Evolutionary conservation across 106 monocot genomes (phyloP).

Genomic region (Acanthochlamys bracteata): DNA sequence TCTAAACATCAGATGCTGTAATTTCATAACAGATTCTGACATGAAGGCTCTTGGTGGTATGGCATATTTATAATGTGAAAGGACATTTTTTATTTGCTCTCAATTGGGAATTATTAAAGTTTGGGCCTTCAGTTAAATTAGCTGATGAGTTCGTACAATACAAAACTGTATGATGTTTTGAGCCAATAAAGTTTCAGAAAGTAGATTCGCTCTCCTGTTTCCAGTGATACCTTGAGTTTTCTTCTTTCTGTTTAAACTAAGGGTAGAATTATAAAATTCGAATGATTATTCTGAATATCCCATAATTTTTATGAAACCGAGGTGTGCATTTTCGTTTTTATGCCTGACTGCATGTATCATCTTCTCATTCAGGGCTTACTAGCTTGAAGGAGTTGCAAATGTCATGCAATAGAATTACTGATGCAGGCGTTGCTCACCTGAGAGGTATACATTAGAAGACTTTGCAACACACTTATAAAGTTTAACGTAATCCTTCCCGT

Average conservation of each 20-base stretch:
- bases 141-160: no score
- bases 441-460: conserved; percentile 33
- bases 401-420: conserved; percentile 71
- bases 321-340: not conserved
- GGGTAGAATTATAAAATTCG: no score
- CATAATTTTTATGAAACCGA: not conserved
- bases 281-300: no score
- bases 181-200: no score
- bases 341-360: not conserved
- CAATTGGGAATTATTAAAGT: no score
- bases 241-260: no score
- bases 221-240: no score
- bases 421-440: conserved; percentile 78
- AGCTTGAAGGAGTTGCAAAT: conserved; percentile 86
- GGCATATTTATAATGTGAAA: not conserved
- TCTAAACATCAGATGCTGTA: conserved; percentile 87
- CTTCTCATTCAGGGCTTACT: conserved; percentile 46
- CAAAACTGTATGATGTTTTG: no score
- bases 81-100: no score
- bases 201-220: no score
- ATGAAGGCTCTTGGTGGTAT: conserved; percentile 78
- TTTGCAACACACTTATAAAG: not conserved
- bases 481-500: not conserved
- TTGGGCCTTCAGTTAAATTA: no score
- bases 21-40: conserved; percentile 80